Conservation (phyloP, 805 yeast species). For the baker's yeast (Saccharomyces cerevisiae) region DNA sequence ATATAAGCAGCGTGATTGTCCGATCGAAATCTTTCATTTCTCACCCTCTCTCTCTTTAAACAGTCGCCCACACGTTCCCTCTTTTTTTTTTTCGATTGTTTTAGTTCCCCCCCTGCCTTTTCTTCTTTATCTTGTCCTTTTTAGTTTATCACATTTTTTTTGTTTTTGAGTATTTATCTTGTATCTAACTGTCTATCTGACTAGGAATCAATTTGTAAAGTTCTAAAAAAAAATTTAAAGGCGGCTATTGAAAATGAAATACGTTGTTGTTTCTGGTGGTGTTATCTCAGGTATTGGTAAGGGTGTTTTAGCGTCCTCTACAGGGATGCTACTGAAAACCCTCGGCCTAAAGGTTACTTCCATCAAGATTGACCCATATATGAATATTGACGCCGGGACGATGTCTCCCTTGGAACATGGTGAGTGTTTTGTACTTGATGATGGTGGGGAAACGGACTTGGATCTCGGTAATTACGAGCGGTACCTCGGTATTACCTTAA, state of each 20-base stretch:
- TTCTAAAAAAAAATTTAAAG: not conserved
- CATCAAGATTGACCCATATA: slow-evolving; percentile 97
- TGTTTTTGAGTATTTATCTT: not conserved
- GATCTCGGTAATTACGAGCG: slow-evolving; percentile 98
- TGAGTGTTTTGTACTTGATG: slow-evolving; percentile 94
- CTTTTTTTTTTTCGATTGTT: not conserved
- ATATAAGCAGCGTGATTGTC: not conserved
- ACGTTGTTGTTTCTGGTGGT: slow-evolving; percentile 99
- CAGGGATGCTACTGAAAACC: slow-evolving; percentile 90
- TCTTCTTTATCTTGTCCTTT: slow-evolving; percentile 1
- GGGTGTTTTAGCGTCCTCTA: slow-evolving; percentile 95
- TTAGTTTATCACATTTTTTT: not conserved
- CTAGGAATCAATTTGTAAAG: not conserved
- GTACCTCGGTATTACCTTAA: slow-evolving; percentile 85
- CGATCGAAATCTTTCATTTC: not conserved
- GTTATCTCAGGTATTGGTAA: slow-evolving; percentile 99
- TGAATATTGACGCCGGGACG: slow-evolving; percentile 99
- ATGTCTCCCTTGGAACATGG: slow-evolving; percentile 99
- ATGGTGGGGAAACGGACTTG: slow-evolving; percentile 98
- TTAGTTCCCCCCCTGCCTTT: slow-evolving; percentile 10
- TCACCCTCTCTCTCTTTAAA: not conserved
- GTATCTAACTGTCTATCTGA: not conserved
- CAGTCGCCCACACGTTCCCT: not conserved
- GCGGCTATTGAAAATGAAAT: slow-evolving; percentile 55
- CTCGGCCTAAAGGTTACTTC: slow-evolving; percentile 92